phyloP scores from a whole-genome alignment of 2,329 filamentous ascomycete species.

The Phialemoniopsis sp. region DNA sequence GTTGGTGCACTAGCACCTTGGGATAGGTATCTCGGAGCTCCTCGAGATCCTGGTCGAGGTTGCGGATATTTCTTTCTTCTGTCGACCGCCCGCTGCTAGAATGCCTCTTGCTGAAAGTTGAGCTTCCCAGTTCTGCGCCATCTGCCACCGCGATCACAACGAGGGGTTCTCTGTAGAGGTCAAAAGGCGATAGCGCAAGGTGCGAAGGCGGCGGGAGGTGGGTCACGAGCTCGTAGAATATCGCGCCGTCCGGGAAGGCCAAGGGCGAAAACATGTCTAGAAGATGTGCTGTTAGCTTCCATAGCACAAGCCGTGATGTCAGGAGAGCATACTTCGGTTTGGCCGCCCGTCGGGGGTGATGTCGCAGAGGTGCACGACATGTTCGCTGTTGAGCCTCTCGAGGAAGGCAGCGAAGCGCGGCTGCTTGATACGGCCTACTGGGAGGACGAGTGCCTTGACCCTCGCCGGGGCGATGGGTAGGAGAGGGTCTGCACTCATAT shows the following conservation, averaged over 20 bases:
- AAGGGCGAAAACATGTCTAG: constrained; percentile 91
- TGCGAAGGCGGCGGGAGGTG: constrained; percentile 77
- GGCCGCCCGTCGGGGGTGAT: constrained; percentile 80
- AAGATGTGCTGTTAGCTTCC: constrained; percentile 2
- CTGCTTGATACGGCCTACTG: constrained; percentile 79
- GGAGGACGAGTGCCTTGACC: constrained; percentile 82
- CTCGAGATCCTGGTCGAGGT: constrained; percentile 64
- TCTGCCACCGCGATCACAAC: constrained; percentile 83
- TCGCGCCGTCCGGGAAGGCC: constrained; percentile 78
- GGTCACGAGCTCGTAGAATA: constrained; percentile 84
- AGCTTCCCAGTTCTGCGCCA: constrained; percentile 61
- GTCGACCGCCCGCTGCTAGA: constrained; percentile 48
- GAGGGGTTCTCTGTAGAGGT: constrained; percentile 81
- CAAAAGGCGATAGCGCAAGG: constrained; percentile 78
- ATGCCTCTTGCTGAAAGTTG: constrained; percentile 48
- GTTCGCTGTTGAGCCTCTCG: constrained; percentile 71
- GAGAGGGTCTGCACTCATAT: constrained; percentile 83
- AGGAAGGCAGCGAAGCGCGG: constrained; percentile 77
- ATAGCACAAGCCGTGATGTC: not conserved
- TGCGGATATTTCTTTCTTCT: constrained; percentile 52
- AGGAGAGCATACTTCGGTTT: constrained; percentile 67
- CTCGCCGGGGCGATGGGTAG: constrained; percentile 88
- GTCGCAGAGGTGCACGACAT: constrained; percentile 80
- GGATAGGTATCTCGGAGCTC: constrained; percentile 69
- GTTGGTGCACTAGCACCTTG: constrained; percentile 71